Percentiles rank a stretch among this genome's conserved stretches.
Evolutionary conservation across 2,329 filamentous ascomycete genomes (phyloP).

Genomic region (Neonectria coccinea): DNA sequence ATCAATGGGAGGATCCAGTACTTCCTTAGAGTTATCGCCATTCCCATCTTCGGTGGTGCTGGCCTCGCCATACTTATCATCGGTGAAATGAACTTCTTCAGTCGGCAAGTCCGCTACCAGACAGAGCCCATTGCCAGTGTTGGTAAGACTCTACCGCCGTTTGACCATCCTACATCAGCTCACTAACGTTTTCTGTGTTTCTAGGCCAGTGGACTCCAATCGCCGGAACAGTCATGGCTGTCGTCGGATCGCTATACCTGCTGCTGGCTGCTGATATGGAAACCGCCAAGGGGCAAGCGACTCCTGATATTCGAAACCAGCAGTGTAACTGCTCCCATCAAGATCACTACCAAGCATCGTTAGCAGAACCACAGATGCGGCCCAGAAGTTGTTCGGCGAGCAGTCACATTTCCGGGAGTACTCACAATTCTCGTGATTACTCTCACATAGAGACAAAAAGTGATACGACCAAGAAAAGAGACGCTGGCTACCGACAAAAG

Average conservation of each 20-base stretch:
- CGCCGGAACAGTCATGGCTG: conserved; percentile 68
- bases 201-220: conserved; percentile 71
- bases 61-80: conserved; percentile 69
- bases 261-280: conserved; percentile 54
- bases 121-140: conserved; percentile 73
- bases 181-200: neutral
- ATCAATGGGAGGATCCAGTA: conserved; percentile 66
- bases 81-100: conserved; percentile 75
- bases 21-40: conserved; percentile 66
- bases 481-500: conserved; percentile 52
- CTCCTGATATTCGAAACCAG: neutral
- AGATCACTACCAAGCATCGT: neutral
- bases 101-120: conserved; percentile 64
- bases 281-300: conserved; percentile 22
- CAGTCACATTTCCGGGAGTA: neutral
- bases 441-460: neutral
- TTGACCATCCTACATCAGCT: fast-evolving
- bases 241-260: conserved; percentile 69
- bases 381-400: conserved; percentile 1
- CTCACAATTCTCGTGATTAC: neutral
- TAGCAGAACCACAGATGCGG: neutral
- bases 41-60: conserved; percentile 69
- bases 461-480: neutral
- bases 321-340: conserved; percentile 35
- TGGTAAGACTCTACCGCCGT: conserved; percentile 55